Conservation (phyloP, 1,284 basidiomycete genomes). For the Porogramme epimiltina region DNA sequence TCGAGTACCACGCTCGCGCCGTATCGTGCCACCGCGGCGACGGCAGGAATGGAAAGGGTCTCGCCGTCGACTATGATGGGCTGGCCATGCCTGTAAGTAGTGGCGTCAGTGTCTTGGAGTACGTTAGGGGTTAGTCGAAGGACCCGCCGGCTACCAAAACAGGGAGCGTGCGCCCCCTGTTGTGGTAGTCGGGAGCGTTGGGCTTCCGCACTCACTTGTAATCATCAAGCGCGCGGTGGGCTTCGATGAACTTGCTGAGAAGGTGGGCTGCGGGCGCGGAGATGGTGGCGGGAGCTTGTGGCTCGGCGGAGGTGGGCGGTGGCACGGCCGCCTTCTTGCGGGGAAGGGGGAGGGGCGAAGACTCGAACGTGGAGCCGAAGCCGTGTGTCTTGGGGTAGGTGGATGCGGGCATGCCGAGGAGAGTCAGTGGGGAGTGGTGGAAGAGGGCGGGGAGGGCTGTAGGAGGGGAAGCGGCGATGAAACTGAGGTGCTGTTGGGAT, state of each 20-base stretch:
- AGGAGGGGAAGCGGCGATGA: conserved; percentile 9
- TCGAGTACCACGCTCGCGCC: conserved; percentile 56
- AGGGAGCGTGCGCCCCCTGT: not conserved
- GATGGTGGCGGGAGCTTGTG: conserved; percentile 4
- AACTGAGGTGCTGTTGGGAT: conserved; percentile 14
- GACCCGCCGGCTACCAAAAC: no score
- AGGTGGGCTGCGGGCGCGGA: conserved; percentile 16
- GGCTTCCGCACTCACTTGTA: conserved; percentile 26
- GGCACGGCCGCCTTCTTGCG: conserved; percentile 14
- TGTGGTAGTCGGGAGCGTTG: no score
- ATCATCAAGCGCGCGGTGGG: conserved; percentile 27
- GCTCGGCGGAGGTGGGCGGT: not conserved
- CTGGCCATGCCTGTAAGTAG: conserved; percentile 52
- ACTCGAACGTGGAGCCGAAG: conserved; percentile 12
- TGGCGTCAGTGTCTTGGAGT: no score
- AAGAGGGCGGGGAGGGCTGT: not conserved
- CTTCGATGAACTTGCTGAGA: conserved; percentile 30
- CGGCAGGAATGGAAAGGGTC: conserved; percentile 70
- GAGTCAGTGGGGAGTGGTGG: not conserved
- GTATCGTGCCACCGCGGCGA: conserved; percentile 72
- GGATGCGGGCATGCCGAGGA: conserved; percentile 21
- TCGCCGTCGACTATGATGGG: conserved; percentile 69
- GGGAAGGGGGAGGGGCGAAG: conserved; percentile 9
- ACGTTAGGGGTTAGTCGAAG: no score
- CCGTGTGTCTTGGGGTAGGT: conserved; percentile 18